A percentile compares a stretch with the other conserved stretches of the same genome.
These are phyloP conservation scores for Hyphopichia pseudoburtonii DNA, from an alignment of 1,139 yeast genomes.

Conservation along the genomic window DNA sequence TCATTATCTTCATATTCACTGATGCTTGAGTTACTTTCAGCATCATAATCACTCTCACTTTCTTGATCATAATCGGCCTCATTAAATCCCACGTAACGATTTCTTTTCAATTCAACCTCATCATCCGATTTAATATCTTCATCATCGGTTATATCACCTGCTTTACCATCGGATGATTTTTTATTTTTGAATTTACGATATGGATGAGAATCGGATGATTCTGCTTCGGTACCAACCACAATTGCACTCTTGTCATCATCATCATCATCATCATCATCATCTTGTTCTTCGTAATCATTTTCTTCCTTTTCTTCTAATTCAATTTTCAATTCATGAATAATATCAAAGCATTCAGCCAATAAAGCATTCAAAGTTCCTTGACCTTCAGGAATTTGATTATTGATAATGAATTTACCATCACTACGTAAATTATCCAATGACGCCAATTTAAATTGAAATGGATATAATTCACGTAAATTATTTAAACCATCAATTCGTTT, in stretches of 20 bases:
- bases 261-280: constrained; percentile 17
- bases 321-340: constrained; percentile 83
- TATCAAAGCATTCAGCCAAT: constrained; percentile 91
- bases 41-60: constrained; percentile 34
- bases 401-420: constrained; percentile 90
- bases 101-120: constrained; percentile 48
- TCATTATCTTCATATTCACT: constrained; percentile 46
- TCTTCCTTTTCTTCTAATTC: constrained; percentile 76
- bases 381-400: constrained; percentile 91
- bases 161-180: not conserved
- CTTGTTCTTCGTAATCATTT: constrained; percentile 19
- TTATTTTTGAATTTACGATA: not conserved
- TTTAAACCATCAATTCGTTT: constrained; percentile 91
- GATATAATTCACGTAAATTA: constrained; percentile 84
- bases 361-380: constrained; percentile 91
- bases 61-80: constrained; percentile 51
- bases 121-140: constrained; percentile 34
- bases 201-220: constrained; percentile 13
- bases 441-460: constrained; percentile 91
- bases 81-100: constrained; percentile 43
- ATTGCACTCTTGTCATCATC: constrained; percentile 5
- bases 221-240: constrained; percentile 10
- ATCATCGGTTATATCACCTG: constrained; percentile 21
- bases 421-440: constrained; percentile 80
- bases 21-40: constrained; percentile 26